These are phyloP conservation scores for Phytophthora melonis DNA, from an alignment of 352 stramenopile genomes.

Conservation along the genomic window DNA sequence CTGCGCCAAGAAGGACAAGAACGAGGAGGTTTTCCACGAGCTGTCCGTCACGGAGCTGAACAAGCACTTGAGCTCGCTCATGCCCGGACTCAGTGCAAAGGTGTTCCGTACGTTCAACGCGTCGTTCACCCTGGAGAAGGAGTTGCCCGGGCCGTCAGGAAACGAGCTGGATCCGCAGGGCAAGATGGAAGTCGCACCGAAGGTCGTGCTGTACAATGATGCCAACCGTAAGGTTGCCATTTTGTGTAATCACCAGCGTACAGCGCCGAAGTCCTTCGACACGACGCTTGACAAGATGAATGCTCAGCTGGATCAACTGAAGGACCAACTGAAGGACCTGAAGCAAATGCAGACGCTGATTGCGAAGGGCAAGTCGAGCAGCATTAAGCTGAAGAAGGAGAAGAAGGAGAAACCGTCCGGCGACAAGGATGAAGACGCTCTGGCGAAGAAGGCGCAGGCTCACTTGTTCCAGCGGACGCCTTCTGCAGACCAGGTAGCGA, in stretches of 20 bases:
- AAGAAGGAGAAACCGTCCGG: constrained; percentile 74
- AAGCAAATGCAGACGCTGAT: constrained; percentile 93
- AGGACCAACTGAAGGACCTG: constrained; percentile 95
- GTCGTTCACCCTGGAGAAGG: constrained; percentile 98
- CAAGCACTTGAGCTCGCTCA: constrained; percentile 98
- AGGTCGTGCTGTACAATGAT: constrained; percentile 99
- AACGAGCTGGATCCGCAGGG: constrained; percentile 65
- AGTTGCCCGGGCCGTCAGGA: constrained; percentile 81
- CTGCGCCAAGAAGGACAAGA: constrained; percentile 95
- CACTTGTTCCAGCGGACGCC: constrained; percentile 96
- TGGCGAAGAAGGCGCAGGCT: constrained; percentile 92
- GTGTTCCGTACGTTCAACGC: constrained; percentile 99
- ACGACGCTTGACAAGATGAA: constrained; percentile 95
- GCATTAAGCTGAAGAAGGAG: constrained; percentile 93
- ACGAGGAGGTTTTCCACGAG: constrained; percentile 98
- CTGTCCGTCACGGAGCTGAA: constrained; percentile 97
- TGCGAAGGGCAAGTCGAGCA: constrained; percentile 89
- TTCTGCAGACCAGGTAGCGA: constrained; percentile 93
- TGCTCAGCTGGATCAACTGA: constrained; percentile 93
- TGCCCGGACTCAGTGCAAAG: constrained; percentile 99
- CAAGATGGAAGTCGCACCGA: constrained; percentile 80
- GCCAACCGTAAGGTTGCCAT: constrained; percentile 99
- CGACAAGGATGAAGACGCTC: constrained; percentile 83
- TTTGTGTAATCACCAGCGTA: constrained; percentile 99
- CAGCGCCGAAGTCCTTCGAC: constrained; percentile 98